Evolutionary conservation across 768 basidiomycete genomes (phyloP).

Genomic region (Kwoniella sp.): DNA sequence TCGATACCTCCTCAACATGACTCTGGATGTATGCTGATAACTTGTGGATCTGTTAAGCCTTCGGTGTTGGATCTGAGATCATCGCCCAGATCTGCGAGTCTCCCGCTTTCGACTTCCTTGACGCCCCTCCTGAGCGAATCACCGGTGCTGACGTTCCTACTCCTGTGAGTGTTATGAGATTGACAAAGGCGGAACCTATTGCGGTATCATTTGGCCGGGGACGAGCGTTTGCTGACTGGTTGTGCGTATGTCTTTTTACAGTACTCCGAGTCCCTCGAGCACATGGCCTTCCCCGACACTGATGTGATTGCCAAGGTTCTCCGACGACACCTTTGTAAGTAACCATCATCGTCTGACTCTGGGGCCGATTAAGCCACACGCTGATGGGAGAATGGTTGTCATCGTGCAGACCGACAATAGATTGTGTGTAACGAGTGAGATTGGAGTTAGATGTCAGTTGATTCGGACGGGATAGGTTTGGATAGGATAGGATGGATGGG

Average conservation of each 20-base stretch:
- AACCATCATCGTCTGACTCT: not conserved
- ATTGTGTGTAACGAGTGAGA: conserved; percentile 4
- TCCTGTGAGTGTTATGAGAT: conserved; percentile 64
- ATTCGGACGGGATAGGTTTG: not conserved
- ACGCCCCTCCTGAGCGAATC: conserved; percentile 95
- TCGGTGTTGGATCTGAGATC: conserved; percentile 98
- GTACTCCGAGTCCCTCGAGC: conserved; percentile 90
- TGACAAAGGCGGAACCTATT: too few species aligned
- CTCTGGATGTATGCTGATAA: not conserved
- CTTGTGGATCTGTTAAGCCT: conserved; percentile 58
- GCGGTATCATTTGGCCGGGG: not conserved
- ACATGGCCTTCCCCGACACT: conserved; percentile 90
- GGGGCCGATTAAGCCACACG: not conserved
- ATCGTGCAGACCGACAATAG: conserved; percentile 40
- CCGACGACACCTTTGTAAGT: conserved; percentile 65
- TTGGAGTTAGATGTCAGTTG: too few species aligned
- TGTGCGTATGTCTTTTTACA: conserved; percentile 48
- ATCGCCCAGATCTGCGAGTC: conserved; percentile 96
- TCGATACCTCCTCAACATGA: too few species aligned
- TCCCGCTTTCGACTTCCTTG: conserved; percentile 96
- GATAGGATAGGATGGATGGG: conserved; percentile 3
- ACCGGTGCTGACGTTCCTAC: conserved; percentile 97
- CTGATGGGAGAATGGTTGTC: not conserved
- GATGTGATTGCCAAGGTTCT: conserved; percentile 88
- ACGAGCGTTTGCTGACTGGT: conserved; percentile 10